These are phyloP conservation scores for Chlamydomonas schloesseri DNA, from an alignment of 139 green algal genomes.

Conservation along the genomic window DNA sequence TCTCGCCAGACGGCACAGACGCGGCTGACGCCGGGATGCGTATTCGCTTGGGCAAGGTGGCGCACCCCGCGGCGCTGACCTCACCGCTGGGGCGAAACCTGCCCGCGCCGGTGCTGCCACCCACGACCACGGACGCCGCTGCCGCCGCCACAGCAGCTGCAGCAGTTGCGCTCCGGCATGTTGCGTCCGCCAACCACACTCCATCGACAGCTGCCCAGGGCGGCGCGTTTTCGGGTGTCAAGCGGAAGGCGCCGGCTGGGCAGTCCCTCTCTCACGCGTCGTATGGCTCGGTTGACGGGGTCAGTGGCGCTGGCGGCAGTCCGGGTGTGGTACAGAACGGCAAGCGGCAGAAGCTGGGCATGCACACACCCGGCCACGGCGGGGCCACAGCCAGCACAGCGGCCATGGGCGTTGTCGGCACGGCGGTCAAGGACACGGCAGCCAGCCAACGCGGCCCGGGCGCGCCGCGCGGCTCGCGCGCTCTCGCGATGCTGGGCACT, in stretches of 20 bases:
- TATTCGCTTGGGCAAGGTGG: slow-evolving; percentile 8
- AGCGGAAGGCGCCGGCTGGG: background rate
- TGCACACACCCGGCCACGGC: too few species aligned
- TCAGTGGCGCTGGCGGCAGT: too few species aligned
- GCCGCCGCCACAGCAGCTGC: too few species aligned
- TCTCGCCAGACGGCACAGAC: background rate
- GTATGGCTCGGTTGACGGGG: background rate
- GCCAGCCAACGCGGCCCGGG: too few species aligned
- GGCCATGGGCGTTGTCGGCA: background rate
- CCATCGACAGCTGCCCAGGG: too few species aligned
- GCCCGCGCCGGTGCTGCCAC: slow-evolving; percentile 4
- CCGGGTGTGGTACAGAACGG: background rate
- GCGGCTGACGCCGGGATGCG: background rate
- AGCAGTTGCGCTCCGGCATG: too few species aligned
- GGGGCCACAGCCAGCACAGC: background rate
- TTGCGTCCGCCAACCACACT: too few species aligned
- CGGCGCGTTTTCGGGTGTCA: background rate
- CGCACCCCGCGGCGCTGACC: slow-evolving; percentile 3
- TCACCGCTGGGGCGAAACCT: background rate
- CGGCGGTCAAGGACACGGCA: background rate
- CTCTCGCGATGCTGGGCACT: too few species aligned
- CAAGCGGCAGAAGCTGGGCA: slow-evolving; percentile 7
- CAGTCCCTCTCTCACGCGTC: background rate
- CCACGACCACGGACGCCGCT: background rate
- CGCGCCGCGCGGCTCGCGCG: too few species aligned